Base-by-base conservation (phyloP, 2,329 filamentous ascomycete genomes). In the Elsinoe batatas region DNA sequence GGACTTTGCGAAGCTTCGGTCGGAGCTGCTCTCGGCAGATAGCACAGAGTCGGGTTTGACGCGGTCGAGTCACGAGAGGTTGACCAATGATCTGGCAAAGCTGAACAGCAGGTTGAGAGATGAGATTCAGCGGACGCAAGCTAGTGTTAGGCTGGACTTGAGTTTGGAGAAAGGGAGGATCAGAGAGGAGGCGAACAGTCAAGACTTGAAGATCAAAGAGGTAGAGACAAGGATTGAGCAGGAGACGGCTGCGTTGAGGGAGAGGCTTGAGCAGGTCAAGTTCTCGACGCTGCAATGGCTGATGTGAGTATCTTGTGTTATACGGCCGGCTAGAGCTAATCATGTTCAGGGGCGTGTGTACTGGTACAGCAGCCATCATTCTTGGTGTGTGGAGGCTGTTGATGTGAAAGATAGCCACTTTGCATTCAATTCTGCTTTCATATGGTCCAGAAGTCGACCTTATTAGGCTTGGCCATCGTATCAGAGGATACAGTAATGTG, bases 201-300 rank as follows among this genome's bases (percentile, higher is more conserved):
- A 97, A 74, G 93, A 98, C 72, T 82, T 98, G 72, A 94, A 95
- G 76, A 89, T 98, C 66, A 96, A 95, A 76, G 93, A 98, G 79
- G 97, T 93, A 11, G 93, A 98, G 75, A 95, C 91, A 57, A 85
- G 94, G 72, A 97, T 98, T 65, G 93, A 98, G 76, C 91, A 97
- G 74, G 93, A 97, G 76, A 90, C 93, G 54, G 91, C 91, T 38
- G 86, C 87, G 32, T 71, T 98, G 67, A 78, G 89, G 62, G 93
- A 97, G 76, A 85, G 94, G 73, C 78, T 98, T 47, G 93, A 98
- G 74, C 87, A 89, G 62, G 93, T 98, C 70, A 98, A 98, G 78
- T 97, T 97, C 73, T 89, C 90, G 68, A 97, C 93, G 35, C 72
- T 98, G 69, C 93, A 98, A 76, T 98, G 93, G 93, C 75, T 98